Base-by-base conservation (phyloP, 805 yeast genomes). In the Clavispora carvajalis region DNA sequence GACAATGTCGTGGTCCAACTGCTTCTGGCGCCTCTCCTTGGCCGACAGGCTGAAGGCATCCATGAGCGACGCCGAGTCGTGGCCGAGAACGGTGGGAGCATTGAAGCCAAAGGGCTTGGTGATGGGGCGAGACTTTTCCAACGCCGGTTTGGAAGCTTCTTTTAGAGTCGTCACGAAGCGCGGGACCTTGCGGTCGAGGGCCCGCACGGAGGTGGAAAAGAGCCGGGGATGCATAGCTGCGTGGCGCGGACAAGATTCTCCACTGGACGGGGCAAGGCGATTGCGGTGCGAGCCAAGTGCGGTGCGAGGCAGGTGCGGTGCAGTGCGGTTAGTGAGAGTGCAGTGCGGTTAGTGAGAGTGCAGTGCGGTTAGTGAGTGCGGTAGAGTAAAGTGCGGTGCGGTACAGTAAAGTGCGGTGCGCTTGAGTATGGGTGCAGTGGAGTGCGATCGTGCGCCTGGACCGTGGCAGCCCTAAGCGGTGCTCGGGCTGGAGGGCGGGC, bases 91-190 rank as follows among this genome's bases (percentile, higher is more conserved):
- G 26, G 50, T 44, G 4, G 67, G 68, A 9, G 49, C 39, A 21
- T 59, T 63, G 36, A 63, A 59, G 5, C 74, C 74, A 39, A 69
- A 59, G 10, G 74, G 73, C 39, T 59, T 54, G n/a, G 55, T 47
- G 12, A 69, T 60, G 12, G 48, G 46, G 24, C 49, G 50, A 10
- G 70, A 53, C 39, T 55, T 56, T 23, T 59, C 57, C 43, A 66
- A 56, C 12, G 73, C 63, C 12, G 73, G 68, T 40, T 64, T 67
- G 28, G 67, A 53, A 1, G 69, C 68, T 34, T 61, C 70, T 34
- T 51, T 52, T 26, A 67, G 52, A 0, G 73, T 65, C 39, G 57
- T 56, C 13, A 63, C 53, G 41, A 67, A 64, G 18, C 71, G 53
- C 1, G 73, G 72, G 9, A 47, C 52, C 39, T 50, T 51, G 22